Percentiles rank a stretch among this genome's conserved stretches.
Evolutionary conservation across 140 eudicot genomes (phyloP).

Genomic region (Bidens hawaiensis): DNA sequence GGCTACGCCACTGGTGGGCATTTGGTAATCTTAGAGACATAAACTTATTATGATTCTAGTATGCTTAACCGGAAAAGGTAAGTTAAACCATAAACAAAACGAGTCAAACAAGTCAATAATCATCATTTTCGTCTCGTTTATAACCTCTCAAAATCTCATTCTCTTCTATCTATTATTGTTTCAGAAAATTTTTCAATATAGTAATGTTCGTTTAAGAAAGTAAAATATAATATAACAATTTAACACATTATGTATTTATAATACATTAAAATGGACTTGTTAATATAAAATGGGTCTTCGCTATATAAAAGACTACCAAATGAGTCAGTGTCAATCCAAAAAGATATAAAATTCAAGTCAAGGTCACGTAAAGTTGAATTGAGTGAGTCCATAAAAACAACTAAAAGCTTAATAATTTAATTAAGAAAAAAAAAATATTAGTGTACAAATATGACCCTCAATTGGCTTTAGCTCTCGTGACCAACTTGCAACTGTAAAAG

Average conservation of each 20-base stretch:
- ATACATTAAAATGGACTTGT: not conserved
- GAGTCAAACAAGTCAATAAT: not conserved
- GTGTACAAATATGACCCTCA: conserved; percentile 41
- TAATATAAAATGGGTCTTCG: not conserved
- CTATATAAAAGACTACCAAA: not conserved
- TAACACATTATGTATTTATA: not conserved
- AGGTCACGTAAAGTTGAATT: conserved; percentile 28
- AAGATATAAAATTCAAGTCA: conserved; percentile 29
- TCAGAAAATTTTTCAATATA: too few relatives aligned
- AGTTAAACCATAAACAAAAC: not conserved
- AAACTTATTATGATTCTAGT: too few relatives aligned
- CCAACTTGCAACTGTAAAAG: conserved; percentile 27
- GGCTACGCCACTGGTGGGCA: too few relatives aligned
- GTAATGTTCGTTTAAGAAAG: not conserved
- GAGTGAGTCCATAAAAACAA: conserved; percentile 27
- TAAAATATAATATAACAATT: not conserved
- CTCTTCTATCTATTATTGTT: too few relatives aligned
- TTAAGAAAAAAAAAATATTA: not conserved
- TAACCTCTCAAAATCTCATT: not conserved
- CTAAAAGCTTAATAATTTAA: conserved; percentile 9
- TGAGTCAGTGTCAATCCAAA: conserved; percentile 19
- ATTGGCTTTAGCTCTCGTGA: conserved; percentile 28
- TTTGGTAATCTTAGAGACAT: too few relatives aligned
- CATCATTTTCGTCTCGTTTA: not conserved
- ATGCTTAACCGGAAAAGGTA: not conserved